These are phyloP conservation scores for Tephrocybe sp. DNA, from an alignment of 768 basidiomycete genomes.

Conservation along the genomic window DNA sequence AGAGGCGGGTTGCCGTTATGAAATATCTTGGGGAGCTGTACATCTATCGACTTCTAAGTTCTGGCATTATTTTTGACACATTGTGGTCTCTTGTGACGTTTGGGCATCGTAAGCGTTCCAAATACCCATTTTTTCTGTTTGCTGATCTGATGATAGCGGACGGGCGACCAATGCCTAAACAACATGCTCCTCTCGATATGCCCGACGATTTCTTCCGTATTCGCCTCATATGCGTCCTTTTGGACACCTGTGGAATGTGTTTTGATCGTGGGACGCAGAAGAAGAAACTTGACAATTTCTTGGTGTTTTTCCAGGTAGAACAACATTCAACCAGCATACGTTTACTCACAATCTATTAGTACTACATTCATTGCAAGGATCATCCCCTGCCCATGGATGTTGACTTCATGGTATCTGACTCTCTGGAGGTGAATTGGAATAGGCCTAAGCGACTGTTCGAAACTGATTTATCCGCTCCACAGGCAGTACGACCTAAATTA, in stretches of 20 bases:
- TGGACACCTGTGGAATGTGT: constrained; percentile 97
- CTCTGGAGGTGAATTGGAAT: constrained; percentile 66
- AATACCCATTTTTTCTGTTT: not conserved
- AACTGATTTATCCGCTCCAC: not conserved
- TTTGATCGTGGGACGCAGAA: constrained; percentile 93
- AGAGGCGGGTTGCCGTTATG: constrained; percentile 85
- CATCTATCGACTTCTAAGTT: constrained; percentile 90
- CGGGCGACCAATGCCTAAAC: constrained; percentile 80
- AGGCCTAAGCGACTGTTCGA: too few species aligned
- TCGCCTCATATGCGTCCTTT: constrained; percentile 83
- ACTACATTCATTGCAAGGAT: constrained; percentile 89
- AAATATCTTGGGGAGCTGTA: constrained; percentile 98
- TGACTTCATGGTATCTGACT: constrained; percentile 95
- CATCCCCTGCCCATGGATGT: constrained; percentile 95
- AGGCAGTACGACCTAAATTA: constrained; percentile 88
- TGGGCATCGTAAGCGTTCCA: constrained; percentile 77
- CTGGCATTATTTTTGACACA: constrained; percentile 87
- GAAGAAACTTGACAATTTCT: constrained; percentile 89
- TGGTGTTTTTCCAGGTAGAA: constrained; percentile 88
- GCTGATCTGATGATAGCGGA: constrained; percentile 57
- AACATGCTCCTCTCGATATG: constrained; percentile 76
- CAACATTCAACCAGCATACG: not conserved
- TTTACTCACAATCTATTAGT: constrained; percentile 33
- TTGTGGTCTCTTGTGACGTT: constrained; percentile 95
- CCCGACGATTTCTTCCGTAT: constrained; percentile 96